Evolutionary conservation across 2,329 filamentous ascomycete species (phyloP).

Genomic region (Aspergillus terreus): DNA sequence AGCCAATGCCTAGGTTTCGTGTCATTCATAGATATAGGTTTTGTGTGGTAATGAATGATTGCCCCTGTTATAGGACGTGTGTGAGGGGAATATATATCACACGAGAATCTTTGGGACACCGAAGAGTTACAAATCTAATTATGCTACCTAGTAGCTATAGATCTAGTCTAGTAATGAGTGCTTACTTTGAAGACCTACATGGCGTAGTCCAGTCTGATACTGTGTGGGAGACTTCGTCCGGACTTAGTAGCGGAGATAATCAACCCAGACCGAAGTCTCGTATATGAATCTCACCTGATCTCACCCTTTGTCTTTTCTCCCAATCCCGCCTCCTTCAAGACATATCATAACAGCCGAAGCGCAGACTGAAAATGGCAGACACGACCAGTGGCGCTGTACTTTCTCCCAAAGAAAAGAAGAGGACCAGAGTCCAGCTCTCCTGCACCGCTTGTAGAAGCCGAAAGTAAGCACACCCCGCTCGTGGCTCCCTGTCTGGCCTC

Average conservation of each 20-base stretch:
- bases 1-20: no score
- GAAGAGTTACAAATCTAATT: no score
- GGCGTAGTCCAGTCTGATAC: no score
- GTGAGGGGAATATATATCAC: no score
- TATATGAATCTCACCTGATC: not conserved
- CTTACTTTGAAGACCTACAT: no score
- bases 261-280: constrained; percentile 1
- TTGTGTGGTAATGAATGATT: no score
- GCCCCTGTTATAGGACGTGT: no score
- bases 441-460: constrained; percentile 35
- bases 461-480: constrained; percentile 23
- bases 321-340: not conserved
- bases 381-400: not conserved
- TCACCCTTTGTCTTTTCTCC: not conserved
- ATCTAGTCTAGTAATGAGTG: no score
- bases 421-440: constrained; percentile 36
- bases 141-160: no score
- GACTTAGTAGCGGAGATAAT: constrained; percentile 1
- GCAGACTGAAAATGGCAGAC: not conserved
- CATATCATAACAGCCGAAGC: no score
- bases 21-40: no score
- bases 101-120: no score
- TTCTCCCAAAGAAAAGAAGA: constrained; percentile 22
- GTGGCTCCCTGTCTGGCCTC: not conserved
- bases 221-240: not conserved